Base-by-base conservation (phyloP, 441 rosid species). In the Populus tomentosa region DNA sequence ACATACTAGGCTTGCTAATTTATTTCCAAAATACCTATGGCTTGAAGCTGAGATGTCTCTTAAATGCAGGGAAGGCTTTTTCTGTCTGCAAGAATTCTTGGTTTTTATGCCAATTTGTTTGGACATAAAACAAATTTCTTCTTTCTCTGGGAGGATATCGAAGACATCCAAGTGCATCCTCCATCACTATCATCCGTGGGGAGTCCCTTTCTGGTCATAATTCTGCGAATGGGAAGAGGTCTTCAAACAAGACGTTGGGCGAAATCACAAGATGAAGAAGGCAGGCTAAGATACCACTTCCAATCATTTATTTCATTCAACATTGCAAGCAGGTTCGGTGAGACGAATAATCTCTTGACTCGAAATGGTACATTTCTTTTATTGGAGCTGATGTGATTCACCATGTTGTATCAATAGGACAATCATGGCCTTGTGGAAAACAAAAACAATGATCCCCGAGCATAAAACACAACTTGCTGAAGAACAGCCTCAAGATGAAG, bases 71-170 rank as follows among this genome's bases (percentile, higher is more conserved):
- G 99, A 5, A 89, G 90, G 79, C 89, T 95, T 9, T 93, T 89
- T 86, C 83, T 92, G 30, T 95, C 98, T n/a, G 89, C 98, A 32
- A 88, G 99, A 84, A 92, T 91, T 78, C 86, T 95, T 50, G 99
- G 96, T 77, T 93, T 95, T 72, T 86, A 90, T 82, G 86, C 97
- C 69, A 91, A 95, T 85, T 73, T 95, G n/a, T 93, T 95, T 81
- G 95, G 98, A 76, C 86, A 90, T 77, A 95, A 93, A 82, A 89
- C 91, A 65, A 90, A 88, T 80, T 87, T 92, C 85, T 93, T 88
- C 90, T 87, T 93, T 69, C 93, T 92, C 11, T 93, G 97, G 96
- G 98, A 93, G 82, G 97, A 95, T 76, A 90, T 92, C 56, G 90
- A 92, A 74, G 92, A 89, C 81, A 87, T 95, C 77, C 93, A 86